Percentiles rank a stretch among this genome's conserved stretches.
Evolutionary conservation across 495 filamentous ascomycete genomes (phyloP).

Genomic region (Polyplosphaeria fusca): DNA sequence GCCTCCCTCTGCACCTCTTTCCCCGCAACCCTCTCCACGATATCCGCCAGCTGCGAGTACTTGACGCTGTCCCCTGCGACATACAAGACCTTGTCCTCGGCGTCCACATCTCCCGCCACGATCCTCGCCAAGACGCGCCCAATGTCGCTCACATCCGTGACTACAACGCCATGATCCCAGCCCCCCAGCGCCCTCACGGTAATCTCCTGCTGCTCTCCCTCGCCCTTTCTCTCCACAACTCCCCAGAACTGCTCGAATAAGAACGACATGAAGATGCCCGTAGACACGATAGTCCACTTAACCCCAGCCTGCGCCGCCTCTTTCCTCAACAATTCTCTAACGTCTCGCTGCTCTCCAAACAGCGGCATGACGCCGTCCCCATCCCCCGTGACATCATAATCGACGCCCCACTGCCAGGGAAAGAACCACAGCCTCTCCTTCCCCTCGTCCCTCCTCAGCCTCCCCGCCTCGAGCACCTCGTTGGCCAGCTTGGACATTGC

Average conservation of each 20-base stretch:
- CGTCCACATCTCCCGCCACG: constrained; percentile 40
- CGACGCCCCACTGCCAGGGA: constrained; percentile 66
- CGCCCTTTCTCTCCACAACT: constrained; percentile 45
- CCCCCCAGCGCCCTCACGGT: constrained; percentile 52
- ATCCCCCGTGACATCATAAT: constrained; percentile 58
- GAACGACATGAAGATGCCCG: constrained; percentile 65
- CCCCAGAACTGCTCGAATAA: constrained; percentile 58
- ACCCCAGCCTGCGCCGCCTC: constrained; percentile 42
- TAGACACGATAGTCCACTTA: constrained; percentile 57
- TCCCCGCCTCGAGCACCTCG: constrained; percentile 49
- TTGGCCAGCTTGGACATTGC: constrained; percentile 51
- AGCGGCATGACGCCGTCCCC: constrained; percentile 52
- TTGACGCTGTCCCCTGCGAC: constrained; percentile 58
- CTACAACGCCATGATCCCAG: constrained; percentile 56
- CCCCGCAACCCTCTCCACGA: constrained; percentile 46
- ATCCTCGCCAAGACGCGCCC: constrained; percentile 55
- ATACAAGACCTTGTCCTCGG: constrained; percentile 46
- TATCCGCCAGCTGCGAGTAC: constrained; percentile 51
- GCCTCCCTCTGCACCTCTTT: constrained; percentile 47
- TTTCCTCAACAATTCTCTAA: constrained; percentile 50
- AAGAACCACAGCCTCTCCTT: constrained; percentile 44
- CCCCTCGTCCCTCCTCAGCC: constrained; percentile 17
- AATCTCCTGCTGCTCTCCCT: constrained; percentile 17
- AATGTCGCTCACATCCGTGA: constrained; percentile 59
- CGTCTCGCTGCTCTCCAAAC: constrained; percentile 61